Conservation (phyloP, 768 basidiomycete genomes). For the Floccularia luteovirens region DNA sequence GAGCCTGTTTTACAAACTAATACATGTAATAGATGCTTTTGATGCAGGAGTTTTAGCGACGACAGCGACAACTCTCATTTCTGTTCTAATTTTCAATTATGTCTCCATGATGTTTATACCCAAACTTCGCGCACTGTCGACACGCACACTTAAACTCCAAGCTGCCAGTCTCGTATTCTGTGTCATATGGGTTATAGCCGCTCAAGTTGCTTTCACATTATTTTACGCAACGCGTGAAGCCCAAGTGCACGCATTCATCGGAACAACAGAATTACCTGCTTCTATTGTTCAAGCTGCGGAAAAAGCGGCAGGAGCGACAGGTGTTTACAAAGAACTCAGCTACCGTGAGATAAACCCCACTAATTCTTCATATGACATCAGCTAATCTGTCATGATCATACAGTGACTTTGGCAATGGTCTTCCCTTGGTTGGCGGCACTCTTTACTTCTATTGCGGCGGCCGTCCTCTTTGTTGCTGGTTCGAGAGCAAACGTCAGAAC, state of each 20-base stretch:
- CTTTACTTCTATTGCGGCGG: not conserved
- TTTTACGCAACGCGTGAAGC: conserved; percentile 38
- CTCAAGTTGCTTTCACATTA: conserved; percentile 37
- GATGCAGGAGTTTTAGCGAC: conserved; percentile 25
- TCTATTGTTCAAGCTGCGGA: conserved; percentile 26
- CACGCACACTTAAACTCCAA: conserved; percentile 11
- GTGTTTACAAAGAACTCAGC: conserved; percentile 33
- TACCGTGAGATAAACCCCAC: conserved; percentile 32
- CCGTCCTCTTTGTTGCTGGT: not conserved
- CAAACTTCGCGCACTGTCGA: conserved; percentile 8
- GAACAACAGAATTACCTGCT: conserved; percentile 24
- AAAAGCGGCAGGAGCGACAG: conserved; percentile 26
- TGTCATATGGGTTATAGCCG: conserved; percentile 38
- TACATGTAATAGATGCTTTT: conserved; percentile 25
- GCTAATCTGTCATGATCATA: not conserved
- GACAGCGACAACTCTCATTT: conserved; percentile 10
- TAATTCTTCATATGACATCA: conserved; percentile 1
- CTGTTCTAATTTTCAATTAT: conserved; percentile 13
- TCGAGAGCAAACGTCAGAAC: not conserved
- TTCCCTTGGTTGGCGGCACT: not conserved
- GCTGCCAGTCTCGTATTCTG: conserved; percentile 31
- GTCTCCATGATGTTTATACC: conserved; percentile 9
- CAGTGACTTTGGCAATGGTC: not conserved
- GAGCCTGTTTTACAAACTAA: not conserved
- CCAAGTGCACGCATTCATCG: conserved; percentile 34